phyloP scores from a whole-genome alignment of 805 yeast species.

The Millerozyma acaciae region DNA sequence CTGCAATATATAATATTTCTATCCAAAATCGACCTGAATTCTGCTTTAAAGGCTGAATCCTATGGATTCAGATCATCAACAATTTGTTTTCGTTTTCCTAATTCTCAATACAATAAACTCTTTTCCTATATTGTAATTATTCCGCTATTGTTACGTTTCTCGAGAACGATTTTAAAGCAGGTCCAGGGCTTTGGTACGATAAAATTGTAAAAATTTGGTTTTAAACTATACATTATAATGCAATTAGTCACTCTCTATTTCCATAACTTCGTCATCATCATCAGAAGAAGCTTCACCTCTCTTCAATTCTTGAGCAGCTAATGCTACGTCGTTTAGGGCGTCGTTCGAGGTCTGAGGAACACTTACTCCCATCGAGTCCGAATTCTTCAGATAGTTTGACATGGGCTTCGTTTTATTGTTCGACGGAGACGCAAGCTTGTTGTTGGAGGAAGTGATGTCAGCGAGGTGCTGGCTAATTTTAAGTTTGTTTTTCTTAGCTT shows the following conservation, averaged over 20 bases:
- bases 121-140: too few relatives aligned
- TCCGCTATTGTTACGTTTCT: too few relatives aligned
- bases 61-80: too few relatives aligned
- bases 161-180: too few relatives aligned
- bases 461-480: conserved; percentile 6
- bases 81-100: too few relatives aligned
- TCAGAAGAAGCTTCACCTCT: conserved; percentile 49
- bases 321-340: conserved; percentile 22
- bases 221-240: background rate
- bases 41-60: too few relatives aligned
- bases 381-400: background rate
- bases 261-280: conserved; percentile 55
- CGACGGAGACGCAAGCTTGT: conserved; percentile 22
- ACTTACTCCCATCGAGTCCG: background rate
- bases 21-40: too few relatives aligned
- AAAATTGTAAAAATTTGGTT: too few relatives aligned
- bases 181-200: too few relatives aligned
- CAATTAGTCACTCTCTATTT: conserved; percentile 50
- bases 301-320: conserved; percentile 36
- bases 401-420: conserved; percentile 12
- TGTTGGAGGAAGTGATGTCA: conserved; percentile 8
- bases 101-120: too few relatives aligned
- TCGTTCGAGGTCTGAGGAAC: conserved; percentile 6
- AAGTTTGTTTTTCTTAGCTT: conserved; percentile 6
- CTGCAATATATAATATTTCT: too few relatives aligned